These are phyloP conservation scores for Diplocarpon mali DNA, from an alignment of 2,329 filamentous ascomycete species.

Conservation along the genomic window DNA sequence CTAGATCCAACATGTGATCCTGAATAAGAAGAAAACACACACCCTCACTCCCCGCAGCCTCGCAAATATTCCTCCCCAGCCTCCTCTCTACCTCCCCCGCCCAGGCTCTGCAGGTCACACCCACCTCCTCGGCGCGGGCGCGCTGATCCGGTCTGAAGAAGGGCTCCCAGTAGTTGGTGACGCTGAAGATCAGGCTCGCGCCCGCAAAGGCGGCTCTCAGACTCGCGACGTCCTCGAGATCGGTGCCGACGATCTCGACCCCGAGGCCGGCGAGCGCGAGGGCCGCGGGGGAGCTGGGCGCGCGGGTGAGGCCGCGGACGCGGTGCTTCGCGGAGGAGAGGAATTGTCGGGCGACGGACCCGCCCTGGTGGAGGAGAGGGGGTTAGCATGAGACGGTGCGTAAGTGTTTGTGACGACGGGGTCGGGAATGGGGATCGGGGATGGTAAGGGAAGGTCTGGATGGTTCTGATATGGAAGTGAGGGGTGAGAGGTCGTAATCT, in stretches of 20 bases:
- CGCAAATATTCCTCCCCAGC: slow-evolving; percentile 43
- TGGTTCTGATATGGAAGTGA: not conserved
- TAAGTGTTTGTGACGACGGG: not conserved
- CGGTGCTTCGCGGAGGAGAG: slow-evolving; percentile 29
- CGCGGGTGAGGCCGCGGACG: slow-evolving; percentile 37
- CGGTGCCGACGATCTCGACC: slow-evolving; percentile 32
- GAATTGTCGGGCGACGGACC: slow-evolving; percentile 37
- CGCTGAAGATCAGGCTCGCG: slow-evolving; percentile 41
- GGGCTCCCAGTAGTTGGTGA: slow-evolving; percentile 39
- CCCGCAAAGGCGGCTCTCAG: slow-evolving; percentile 33
- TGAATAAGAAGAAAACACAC: not conserved
- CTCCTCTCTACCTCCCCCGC: slow-evolving; percentile 38
- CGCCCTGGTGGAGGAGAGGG: slow-evolving; percentile 37
- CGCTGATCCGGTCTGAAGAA: slow-evolving; percentile 7
- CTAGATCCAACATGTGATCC: too few relatives aligned
- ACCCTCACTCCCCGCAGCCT: slow-evolving; percentile 34
- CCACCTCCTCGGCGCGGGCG: not conserved
- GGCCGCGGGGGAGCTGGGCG: slow-evolving; percentile 29
- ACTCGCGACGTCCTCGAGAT: slow-evolving; percentile 31
- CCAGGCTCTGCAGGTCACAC: slow-evolving; percentile 28
- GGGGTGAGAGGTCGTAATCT: not conserved
- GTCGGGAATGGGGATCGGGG: not conserved
- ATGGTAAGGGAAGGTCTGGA: not conserved
- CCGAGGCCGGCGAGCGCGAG: slow-evolving; percentile 29
- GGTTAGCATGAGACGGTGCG: not conserved